Conservation (phyloP, 2,329 filamentous ascomycete genomes). For the Nannizzia gypsea region DNA sequence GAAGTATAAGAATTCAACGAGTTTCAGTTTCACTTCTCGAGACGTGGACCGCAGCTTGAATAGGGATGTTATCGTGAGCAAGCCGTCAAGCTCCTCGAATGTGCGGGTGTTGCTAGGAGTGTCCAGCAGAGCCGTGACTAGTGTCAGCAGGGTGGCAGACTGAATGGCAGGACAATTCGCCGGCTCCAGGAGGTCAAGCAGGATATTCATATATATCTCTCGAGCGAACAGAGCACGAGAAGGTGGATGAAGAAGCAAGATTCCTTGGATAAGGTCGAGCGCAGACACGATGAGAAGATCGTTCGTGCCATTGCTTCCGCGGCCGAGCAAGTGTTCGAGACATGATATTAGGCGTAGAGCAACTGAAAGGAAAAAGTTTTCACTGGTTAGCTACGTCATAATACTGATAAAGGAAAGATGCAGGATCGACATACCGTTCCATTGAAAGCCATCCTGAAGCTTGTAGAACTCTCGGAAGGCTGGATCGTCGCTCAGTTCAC, state of each 20-base stretch:
- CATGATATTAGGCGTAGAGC: constrained; percentile 73
- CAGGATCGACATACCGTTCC: constrained; percentile 52
- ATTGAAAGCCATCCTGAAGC: constrained; percentile 92
- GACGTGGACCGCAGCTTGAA: constrained; percentile 82
- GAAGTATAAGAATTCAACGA: constrained; percentile 97
- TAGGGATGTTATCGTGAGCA: constrained; percentile 80
- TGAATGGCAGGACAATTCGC: constrained; percentile 87
- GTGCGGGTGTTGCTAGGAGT: constrained; percentile 77
- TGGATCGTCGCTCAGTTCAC: constrained; percentile 64
- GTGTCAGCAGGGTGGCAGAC: constrained; percentile 74
- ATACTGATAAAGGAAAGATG: neutral
- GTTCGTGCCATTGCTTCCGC: constrained; percentile 68
- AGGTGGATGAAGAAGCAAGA: constrained; percentile 76
- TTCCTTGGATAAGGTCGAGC: constrained; percentile 78
- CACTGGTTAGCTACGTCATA: neutral
- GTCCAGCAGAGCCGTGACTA: constrained; percentile 80
- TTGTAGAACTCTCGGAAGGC: constrained; percentile 95
- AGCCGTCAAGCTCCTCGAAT: constrained; percentile 83
- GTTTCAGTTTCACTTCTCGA: constrained; percentile 82
- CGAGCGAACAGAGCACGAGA: constrained; percentile 77
- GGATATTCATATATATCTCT: constrained; percentile 90
- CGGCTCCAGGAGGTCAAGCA: constrained; percentile 87
- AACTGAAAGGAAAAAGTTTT: constrained; percentile 37
- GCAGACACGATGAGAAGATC: constrained; percentile 80
- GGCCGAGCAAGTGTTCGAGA: constrained; percentile 73